These are phyloP conservation scores for Lasiosphaeris hirsuta DNA, from an alignment of 495 filamentous ascomycete genomes.

Conservation along the genomic window DNA sequence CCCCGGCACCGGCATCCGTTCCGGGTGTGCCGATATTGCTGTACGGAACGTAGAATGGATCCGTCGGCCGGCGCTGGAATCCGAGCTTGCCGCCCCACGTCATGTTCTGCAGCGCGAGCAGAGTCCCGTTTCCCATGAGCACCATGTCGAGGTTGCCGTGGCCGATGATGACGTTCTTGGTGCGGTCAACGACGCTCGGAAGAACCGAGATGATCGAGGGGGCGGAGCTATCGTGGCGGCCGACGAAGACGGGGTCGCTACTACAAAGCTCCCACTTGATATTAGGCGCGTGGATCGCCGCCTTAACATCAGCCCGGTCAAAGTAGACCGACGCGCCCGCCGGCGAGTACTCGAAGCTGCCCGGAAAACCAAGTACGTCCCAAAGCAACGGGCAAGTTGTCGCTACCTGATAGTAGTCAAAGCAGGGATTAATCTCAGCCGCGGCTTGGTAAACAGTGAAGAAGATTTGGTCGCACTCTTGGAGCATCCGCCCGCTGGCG, in stretches of 20 bases:
- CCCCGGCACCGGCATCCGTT: constrained; percentile 48
- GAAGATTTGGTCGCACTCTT: constrained; percentile 44
- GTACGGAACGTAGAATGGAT: constrained; percentile 65
- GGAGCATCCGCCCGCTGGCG: constrained; percentile 15
- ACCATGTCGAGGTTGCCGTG: constrained; percentile 60
- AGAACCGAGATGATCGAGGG: constrained; percentile 53
- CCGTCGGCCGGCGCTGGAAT: constrained; percentile 56
- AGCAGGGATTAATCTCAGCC: constrained; percentile 68
- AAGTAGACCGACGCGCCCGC: constrained; percentile 66
- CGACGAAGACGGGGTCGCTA: constrained; percentile 51
- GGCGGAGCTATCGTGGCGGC: constrained; percentile 44
- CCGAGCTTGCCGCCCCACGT: constrained; percentile 73
- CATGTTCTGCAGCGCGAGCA: constrained; percentile 79
- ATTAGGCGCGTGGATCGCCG: constrained; percentile 63
- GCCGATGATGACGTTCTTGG: constrained; percentile 64
- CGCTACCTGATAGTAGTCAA: constrained; percentile 72
- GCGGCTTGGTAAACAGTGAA: constrained; percentile 54
- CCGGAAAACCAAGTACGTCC: constrained; percentile 64
- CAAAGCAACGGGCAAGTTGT: constrained; percentile 71
- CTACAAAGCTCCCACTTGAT: constrained; percentile 58
- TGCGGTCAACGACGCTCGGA: constrained; percentile 68
- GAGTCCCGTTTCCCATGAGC: constrained; percentile 62
- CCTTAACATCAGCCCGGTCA: constrained; percentile 71
- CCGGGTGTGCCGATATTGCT: constrained; percentile 40
- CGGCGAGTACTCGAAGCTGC: constrained; percentile 47